A percentile compares a stretch with the other conserved stretches of the same genome.
Evolutionary conservation across 2,329 filamentous ascomycete genomes (phyloP).

Genomic region (Aspergillus chevalieri): DNA sequence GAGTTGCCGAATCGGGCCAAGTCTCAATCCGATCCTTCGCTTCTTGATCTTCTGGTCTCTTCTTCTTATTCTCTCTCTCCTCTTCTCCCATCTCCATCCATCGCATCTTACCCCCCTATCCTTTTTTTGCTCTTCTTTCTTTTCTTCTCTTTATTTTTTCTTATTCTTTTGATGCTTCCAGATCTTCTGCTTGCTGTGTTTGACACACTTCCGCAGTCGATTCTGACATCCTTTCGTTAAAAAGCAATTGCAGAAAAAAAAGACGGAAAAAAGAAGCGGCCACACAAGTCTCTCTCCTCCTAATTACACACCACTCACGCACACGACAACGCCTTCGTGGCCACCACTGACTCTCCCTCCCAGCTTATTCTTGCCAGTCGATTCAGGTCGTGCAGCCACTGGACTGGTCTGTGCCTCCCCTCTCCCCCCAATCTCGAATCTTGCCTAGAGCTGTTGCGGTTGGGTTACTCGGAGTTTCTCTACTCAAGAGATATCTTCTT

Average conservation of each 20-base stretch:
- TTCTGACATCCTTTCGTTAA: constrained; percentile 34
- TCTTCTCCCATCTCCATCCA: constrained; percentile 14
- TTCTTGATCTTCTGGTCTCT: constrained; percentile 9
- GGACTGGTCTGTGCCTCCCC: constrained; percentile 37
- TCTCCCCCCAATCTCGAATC: constrained; percentile 20
- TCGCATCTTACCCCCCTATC: constrained; percentile 11
- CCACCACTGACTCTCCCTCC: constrained; percentile 13
- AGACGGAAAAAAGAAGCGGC: constrained; percentile 7
- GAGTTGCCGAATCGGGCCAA: constrained; percentile 14
- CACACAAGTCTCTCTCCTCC: constrained; percentile 8
- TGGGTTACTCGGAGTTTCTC: constrained; percentile 20
- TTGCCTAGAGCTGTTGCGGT: constrained; percentile 24
- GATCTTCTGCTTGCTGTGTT: constrained; percentile 35
- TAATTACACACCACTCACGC: neutral
- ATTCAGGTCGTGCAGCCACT: constrained; percentile 39
- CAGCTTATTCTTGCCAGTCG: constrained; percentile 13
- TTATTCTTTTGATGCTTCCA: constrained; percentile 23
- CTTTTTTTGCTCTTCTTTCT: constrained; percentile 14
- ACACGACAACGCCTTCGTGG: constrained; percentile 5
- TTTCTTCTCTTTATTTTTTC: constrained; percentile 18
- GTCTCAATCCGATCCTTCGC: constrained; percentile 10
- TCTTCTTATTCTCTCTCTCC: constrained; percentile 11
- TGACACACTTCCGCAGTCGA: constrained; percentile 39
- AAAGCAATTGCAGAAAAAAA: constrained; percentile 6
- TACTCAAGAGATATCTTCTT: constrained; percentile 17